A percentile compares a stretch with the other conserved stretches of the same genome.
Evolutionary conservation across 2,329 filamentous ascomycete species (phyloP).

Genomic region (Exophiala bonariae): DNA sequence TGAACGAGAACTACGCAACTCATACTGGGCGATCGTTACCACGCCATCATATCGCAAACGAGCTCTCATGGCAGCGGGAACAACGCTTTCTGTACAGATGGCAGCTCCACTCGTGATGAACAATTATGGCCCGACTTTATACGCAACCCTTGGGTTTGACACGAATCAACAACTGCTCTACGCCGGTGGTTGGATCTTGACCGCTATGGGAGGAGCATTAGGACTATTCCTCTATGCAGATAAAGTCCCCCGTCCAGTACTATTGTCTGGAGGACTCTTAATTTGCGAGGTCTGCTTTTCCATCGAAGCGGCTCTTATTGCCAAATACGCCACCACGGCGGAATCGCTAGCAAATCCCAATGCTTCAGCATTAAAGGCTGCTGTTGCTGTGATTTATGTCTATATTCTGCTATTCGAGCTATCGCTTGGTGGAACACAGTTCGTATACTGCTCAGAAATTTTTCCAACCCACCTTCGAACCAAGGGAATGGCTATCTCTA

Average conservation of each 20-base stretch:
- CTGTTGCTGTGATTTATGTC: constrained; percentile 40
- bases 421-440: no score
- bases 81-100: constrained; percentile 24
- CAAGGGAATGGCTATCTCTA: neutral
- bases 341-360: constrained; percentile 24
- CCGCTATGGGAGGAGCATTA: constrained; percentile 11
- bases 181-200: constrained; percentile 14
- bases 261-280: constrained; percentile 12
- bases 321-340: constrained; percentile 1
- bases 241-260: constrained; percentile 13
- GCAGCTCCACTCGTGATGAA: constrained; percentile 49
- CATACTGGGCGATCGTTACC: no score
- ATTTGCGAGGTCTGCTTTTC: constrained; percentile 10
- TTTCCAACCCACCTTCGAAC: constrained; percentile 4
- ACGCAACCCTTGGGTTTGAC: constrained; percentile 45
- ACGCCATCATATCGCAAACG: constrained; percentile 10
- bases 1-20: no score
- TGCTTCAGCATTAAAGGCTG: constrained; percentile 31
- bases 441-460: constrained; percentile 9
- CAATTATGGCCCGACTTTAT: constrained; percentile 46
- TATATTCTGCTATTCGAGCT: no score
- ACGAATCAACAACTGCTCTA: constrained; percentile 28
- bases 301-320: constrained; percentile 10
- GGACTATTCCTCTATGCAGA: constrained; percentile 19
- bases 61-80: constrained; percentile 2